A percentile compares a stretch with the other conserved stretches of the same genome.
These are phyloP conservation scores for Aspergillus biplanus DNA, from an alignment of 495 filamentous ascomycete genomes.

Conservation along the genomic window DNA sequence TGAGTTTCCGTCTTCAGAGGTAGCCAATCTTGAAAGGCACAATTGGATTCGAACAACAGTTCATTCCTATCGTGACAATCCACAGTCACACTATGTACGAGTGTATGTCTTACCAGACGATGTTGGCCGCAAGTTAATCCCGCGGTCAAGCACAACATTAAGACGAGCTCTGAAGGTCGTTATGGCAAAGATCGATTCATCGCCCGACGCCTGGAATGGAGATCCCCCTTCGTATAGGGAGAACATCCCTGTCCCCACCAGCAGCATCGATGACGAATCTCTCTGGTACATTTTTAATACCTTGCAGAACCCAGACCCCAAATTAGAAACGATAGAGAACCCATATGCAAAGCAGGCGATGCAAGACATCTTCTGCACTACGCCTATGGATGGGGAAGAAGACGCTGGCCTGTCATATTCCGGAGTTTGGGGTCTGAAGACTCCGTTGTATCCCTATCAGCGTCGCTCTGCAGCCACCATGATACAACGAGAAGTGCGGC, in stretches of 20 bases:
- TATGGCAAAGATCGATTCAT: conserved; percentile 60
- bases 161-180: conserved; percentile 52
- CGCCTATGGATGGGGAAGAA: neutral
- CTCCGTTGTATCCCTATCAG: conserved; percentile 77
- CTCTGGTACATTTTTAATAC: conserved; percentile 88
- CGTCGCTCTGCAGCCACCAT: conserved; percentile 80
- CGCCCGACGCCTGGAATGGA: conserved; percentile 60
- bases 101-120: conserved; percentile 73
- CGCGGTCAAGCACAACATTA: conserved; percentile 43
- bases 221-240: conserved; percentile 9
- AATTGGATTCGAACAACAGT: conserved; percentile 38
- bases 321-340: conserved; percentile 54
- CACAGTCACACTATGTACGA: conserved; percentile 40
- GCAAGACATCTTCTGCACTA: conserved; percentile 55
- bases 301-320: conserved; percentile 70
- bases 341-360: conserved; percentile 62
- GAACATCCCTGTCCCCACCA: conserved; percentile 16
- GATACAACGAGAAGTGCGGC: conserved; percentile 77
- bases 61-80: conserved; percentile 20
- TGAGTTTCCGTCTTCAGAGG: conserved; percentile 26
- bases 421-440: conserved; percentile 63
- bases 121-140: conserved; percentile 54
- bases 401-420: conserved; percentile 27
- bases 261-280: conserved; percentile 54
- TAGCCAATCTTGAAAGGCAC: conserved; percentile 32